A percentile compares a stretch with the other conserved stretches of the same genome.
These are phyloP conservation scores for Kodamaea nitidulidarum DNA, from an alignment of 805 yeast genomes.

Conservation along the genomic window DNA sequence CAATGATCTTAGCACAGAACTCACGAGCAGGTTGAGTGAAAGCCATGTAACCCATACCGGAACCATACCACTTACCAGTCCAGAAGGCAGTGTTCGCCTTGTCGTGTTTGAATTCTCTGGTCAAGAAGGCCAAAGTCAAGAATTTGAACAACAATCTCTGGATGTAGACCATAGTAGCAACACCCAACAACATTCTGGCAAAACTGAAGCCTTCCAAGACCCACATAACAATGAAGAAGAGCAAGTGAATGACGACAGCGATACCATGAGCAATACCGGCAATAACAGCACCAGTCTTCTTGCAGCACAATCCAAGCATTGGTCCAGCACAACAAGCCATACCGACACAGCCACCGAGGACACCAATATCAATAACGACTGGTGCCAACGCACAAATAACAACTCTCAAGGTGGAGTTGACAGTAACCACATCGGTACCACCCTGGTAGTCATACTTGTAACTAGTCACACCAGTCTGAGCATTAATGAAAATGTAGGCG, in stretches of 20 bases:
- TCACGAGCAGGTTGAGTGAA: slow-evolving; percentile 96
- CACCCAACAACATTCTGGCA: slow-evolving; percentile 80
- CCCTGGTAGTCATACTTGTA: slow-evolving; percentile 30
- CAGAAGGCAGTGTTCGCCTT: slow-evolving; percentile 97
- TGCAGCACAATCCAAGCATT: slow-evolving; percentile 87
- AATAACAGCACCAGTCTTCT: slow-evolving; percentile 91
- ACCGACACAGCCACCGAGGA: slow-evolving; percentile 67
- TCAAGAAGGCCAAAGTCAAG: slow-evolving; percentile 71
- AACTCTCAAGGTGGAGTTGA: slow-evolving; percentile 69
- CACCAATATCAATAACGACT: slow-evolving; percentile 85
- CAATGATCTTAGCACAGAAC: slow-evolving; percentile 88
- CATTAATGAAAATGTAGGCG: slow-evolving; percentile 77
- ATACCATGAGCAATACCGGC: slow-evolving; percentile 96
- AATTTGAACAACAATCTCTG: slow-evolving; percentile 86
- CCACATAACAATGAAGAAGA: slow-evolving; percentile 95
- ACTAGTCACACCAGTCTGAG: slow-evolving; percentile 74
- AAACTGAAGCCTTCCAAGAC: slow-evolving; percentile 90
- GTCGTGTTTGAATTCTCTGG: slow-evolving; percentile 96
- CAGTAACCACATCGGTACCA: slow-evolving; percentile 39
- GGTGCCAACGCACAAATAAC: slow-evolving; percentile 86
- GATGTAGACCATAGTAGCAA: slow-evolving; percentile 75
- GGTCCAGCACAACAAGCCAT: slow-evolving; percentile 98
- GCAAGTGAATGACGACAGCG: slow-evolving; percentile 82
- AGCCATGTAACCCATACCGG: slow-evolving; percentile 90
- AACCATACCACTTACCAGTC: slow-evolving; percentile 99